Evolutionary conservation across 2,329 filamentous ascomycete species (phyloP).

Genomic region (Xylaria sp.): DNA sequence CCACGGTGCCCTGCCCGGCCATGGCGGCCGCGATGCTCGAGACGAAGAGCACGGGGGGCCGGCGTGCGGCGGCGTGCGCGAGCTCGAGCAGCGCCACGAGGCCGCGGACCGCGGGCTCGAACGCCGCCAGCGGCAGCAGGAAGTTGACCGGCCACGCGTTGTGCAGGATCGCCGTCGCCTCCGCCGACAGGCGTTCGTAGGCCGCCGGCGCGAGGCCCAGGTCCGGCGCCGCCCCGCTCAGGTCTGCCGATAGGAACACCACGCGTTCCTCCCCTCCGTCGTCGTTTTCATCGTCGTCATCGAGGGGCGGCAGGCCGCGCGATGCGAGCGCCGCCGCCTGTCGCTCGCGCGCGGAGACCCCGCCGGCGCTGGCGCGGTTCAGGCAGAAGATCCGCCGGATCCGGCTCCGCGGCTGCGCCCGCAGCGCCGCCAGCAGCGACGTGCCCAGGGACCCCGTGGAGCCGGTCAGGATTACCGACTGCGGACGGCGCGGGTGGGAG

Average conservation of each 20-base stretch:
- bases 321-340: constrained; percentile 18
- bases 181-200: constrained; percentile 18
- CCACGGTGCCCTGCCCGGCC: constrained; percentile 14
- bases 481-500: not conserved
- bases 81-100: constrained; percentile 26
- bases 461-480: constrained; percentile 18
- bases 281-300: not conserved
- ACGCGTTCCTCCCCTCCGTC: constrained; percentile 10
- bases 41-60: constrained; percentile 29
- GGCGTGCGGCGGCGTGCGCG: constrained; percentile 9
- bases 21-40: constrained; percentile 34
- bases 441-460: constrained; percentile 22
- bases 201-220: constrained; percentile 21
- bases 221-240: constrained; percentile 22
- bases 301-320: constrained; percentile 13
- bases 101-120: constrained; percentile 27
- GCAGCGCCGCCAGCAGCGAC: constrained; percentile 18
- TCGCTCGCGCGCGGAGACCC: constrained; percentile 3
- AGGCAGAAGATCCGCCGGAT: constrained; percentile 22
- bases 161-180: constrained; percentile 29
- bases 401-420: constrained; percentile 5
- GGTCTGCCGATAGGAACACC: constrained; percentile 24
- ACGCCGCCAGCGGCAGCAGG: constrained; percentile 26
- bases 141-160: constrained; percentile 35
- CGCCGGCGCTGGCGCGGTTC: constrained; percentile 19